phyloP scores from a whole-genome alignment of 176 grass and related monocot species.

The Saccharum spontaneum region DNA sequence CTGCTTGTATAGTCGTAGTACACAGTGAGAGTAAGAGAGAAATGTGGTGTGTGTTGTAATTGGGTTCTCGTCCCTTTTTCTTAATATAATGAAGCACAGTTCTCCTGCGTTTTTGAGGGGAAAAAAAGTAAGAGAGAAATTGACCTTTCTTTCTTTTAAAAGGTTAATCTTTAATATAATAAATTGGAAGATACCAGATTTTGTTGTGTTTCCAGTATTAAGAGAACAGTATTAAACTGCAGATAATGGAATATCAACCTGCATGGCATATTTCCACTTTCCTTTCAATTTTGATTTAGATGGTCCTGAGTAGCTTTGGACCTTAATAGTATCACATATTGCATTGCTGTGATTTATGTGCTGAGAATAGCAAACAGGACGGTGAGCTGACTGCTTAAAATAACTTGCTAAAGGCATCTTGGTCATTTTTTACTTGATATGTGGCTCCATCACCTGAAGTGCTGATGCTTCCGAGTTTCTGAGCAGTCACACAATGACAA shows the following conservation, averaged over 20 bases:
- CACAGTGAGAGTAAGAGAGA: neutral
- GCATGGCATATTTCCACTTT: neutral
- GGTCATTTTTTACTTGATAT: constrained; percentile 5
- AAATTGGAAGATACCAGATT: neutral
- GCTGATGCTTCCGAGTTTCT: constrained; percentile 9
- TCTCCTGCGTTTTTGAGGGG: too few relatives aligned
- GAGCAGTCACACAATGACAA: neutral
- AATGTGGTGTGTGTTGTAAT: too few relatives aligned
- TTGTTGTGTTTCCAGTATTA: neutral
- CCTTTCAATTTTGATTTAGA: constrained; percentile 5
- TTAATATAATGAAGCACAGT: too few relatives aligned
- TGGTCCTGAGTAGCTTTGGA: neutral
- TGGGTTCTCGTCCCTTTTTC: too few relatives aligned
- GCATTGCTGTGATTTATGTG: neutral
- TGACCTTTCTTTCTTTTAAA: neutral
- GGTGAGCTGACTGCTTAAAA: neutral
- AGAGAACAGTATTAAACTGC: neutral
- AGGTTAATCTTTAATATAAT: constrained; percentile 7
- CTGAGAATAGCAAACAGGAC: neutral
- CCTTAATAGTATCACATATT: neutral
- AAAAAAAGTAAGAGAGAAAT: neutral
- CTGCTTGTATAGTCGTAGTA: neutral
- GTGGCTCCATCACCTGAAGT: constrained; percentile 1
- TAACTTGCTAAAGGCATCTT: neutral
- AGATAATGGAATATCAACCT: neutral